phyloP scores from a whole-genome alignment of 345 rosid genomes.

The Aquilaria yunnanensis region DNA sequence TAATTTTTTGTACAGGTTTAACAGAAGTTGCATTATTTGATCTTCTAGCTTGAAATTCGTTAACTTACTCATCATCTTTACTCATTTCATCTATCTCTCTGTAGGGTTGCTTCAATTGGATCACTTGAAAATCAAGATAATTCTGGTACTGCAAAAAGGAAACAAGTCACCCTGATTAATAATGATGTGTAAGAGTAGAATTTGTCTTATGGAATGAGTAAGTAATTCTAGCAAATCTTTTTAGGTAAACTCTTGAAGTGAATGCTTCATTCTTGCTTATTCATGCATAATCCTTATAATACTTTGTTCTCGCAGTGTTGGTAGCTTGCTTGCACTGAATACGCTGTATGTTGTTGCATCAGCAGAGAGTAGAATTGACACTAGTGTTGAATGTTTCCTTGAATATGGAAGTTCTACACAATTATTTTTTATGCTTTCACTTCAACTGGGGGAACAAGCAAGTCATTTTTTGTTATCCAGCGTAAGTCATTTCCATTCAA shows the following conservation, averaged over 20 bases:
- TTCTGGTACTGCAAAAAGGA: conserved; percentile 45
- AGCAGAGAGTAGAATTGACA: conserved; percentile 43
- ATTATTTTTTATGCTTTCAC: conserved; percentile 66
- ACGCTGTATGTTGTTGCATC: conserved; percentile 71
- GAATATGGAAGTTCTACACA: conserved; percentile 98
- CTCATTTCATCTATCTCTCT: conserved; percentile 2
- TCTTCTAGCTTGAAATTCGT: not conserved
- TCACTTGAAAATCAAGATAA: conserved; percentile 56
- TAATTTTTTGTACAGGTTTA: too few relatives aligned
- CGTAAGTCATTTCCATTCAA: not conserved
- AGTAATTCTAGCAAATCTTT: conserved; percentile 65
- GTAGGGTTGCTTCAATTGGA: conserved; percentile 83
- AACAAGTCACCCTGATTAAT: conserved; percentile 66
- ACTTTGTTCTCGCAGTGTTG: conserved; percentile 43
- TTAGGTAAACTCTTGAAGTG: conserved; percentile 53
- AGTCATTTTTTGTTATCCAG: conserved; percentile 9
- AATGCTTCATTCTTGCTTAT: conserved; percentile 11
- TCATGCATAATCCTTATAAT: not conserved
- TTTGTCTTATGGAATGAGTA: conserved; percentile 94
- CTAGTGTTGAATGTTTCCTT: conserved; percentile 56
- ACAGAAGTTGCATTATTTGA: too few relatives aligned
- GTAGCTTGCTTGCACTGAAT: conserved; percentile 86
- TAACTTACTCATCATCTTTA: too few relatives aligned
- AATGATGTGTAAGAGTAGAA: conserved; percentile 50
- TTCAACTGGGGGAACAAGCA: conserved; percentile 78